Conservation (phyloP, 2,329 filamentous ascomycete genomes). For the Phialocephala subalpina region DNA sequence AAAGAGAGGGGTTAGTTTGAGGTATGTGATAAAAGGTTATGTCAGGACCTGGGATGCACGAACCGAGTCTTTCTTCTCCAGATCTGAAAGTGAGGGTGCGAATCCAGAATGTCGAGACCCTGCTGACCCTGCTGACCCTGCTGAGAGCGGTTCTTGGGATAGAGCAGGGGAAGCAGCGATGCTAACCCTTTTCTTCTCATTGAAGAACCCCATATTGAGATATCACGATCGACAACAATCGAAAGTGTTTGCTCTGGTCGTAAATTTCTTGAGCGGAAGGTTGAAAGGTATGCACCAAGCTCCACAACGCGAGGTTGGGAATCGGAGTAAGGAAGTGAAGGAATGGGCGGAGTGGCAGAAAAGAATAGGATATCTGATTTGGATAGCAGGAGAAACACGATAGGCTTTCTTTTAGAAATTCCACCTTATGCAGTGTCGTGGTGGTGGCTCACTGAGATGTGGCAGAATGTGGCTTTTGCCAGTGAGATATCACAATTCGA, state of each 20-base stretch:
- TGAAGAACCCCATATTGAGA: conserved; percentile 23
- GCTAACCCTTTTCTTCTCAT: conserved; percentile 38
- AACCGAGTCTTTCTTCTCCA: conserved; percentile 30
- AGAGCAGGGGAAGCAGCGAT: conserved; percentile 54
- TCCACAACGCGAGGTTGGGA: background rate
- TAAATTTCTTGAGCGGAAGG: background rate
- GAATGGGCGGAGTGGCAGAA: background rate
- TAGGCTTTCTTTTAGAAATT: conserved; percentile 2
- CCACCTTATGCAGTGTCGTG: background rate
- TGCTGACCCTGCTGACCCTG: background rate
- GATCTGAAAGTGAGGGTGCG: conserved; percentile 13
- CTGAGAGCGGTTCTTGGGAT: conserved; percentile 16
- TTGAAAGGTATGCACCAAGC: background rate
- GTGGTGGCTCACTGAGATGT: background rate
- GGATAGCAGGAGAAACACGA: background rate
- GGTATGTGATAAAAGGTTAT: background rate
- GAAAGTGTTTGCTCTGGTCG: background rate
- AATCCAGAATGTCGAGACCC: conserved; percentile 14
- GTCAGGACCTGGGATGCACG: no score
- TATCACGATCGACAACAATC: background rate
- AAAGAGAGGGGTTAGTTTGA: background rate
- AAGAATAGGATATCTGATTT: background rate
- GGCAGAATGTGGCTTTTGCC: background rate
- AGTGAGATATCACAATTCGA: background rate
- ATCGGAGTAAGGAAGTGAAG: background rate